Base-by-base conservation (phyloP, 2,329 filamentous ascomycete species). In the Lecanicillium sp. region DNA sequence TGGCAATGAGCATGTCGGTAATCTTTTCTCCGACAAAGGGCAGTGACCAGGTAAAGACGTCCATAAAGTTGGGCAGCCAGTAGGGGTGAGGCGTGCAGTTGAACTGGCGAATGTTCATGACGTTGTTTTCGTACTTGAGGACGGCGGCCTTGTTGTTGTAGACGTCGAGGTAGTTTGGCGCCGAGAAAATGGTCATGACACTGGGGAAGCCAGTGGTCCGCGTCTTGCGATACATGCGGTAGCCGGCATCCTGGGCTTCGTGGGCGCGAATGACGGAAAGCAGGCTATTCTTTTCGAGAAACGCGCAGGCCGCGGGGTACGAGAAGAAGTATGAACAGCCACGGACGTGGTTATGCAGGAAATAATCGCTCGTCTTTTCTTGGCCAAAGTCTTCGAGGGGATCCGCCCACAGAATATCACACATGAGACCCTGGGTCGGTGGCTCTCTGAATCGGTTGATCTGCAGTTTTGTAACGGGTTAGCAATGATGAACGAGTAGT, bases 71-170 rank as follows among this genome's bases (percentile, higher is more conserved):
- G 40, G 92, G 92, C 35, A 98, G 77, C 92, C 92, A 98, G 72
- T 98, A 98, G 6, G 92, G 92, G 62, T 98, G 92, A 25, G 92
- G 92, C 17, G 92, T 97, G 76, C 90, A 98, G 73, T 98, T 98
- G 71, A 98, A 98, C 64, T 98, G 92, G 43, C 92, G 80, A 58
- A 98, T 98, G 71, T 98, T 98, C 92, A 98, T 98, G 45, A 98
- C 92, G 57, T 98, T 98, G 66, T 98, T 98, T 69, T 98, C 92
- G 61, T 98, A 98, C 69, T 98, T 98, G 54, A 98, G 72, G 29
- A 98, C 92, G 1, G 92, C 92, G 2, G 92, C 92, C 72, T 98
- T 98, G 75, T 98, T 98, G 79, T 98, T 98, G 69, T 98, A 98
- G 28, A 98, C 89, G 56, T 98, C 92, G 47, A 98, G 79, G 60